Base-by-base conservation (phyloP, 495 filamentous ascomycete species). In the Trichoderma erinaceum region DNA sequence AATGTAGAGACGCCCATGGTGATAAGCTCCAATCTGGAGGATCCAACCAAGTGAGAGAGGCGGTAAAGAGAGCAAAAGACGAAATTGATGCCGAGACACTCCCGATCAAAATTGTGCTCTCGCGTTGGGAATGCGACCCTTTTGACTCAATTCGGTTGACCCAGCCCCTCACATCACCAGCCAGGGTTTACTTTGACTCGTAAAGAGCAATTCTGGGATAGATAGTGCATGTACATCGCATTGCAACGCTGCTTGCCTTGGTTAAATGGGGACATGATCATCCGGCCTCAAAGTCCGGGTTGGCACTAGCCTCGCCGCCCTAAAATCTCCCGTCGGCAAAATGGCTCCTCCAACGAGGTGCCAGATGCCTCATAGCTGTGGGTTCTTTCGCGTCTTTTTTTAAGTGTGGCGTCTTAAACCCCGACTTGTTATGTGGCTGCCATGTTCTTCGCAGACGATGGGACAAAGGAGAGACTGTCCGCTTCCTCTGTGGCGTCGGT, bases 1-100 rank as follows among this genome's bases (percentile, higher is more conserved):
- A 77, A 79, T 21, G 69, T 68, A 41, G 73, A 73, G 67, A 76
- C 66, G 16, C 73, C 74, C 77, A 78, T 78, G 48, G 66, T 75
- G 68, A 21, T 32, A 29, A 32, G 11, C 29, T 18, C 16, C 56
- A 18, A 16, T 29, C 56, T 32, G 27, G 25, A 61, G 27, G 23
- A 32, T 25, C 25, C 10, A 21, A 27, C 56, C 56, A 29, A 12
- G n/a, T 16, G 10, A 12, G 56, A 32, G n/a, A 25, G 29, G 56
- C 10, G 25, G 29, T 12, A 21, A 23, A 13, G 29, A 25, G 25
- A 21, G n/a, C 4, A 7, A 61, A 10, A 27, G 8, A 61, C 46
- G 50, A 16, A 61, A 25, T 32, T 27, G 44, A 16, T 18, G 27
- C 56, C 18, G 56, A 12, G 56, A 27, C 29, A 23, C 56, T 61